Conservation (phyloP, 2,329 filamentous ascomycete genomes). For the Diaporthe ilicicola region DNA sequence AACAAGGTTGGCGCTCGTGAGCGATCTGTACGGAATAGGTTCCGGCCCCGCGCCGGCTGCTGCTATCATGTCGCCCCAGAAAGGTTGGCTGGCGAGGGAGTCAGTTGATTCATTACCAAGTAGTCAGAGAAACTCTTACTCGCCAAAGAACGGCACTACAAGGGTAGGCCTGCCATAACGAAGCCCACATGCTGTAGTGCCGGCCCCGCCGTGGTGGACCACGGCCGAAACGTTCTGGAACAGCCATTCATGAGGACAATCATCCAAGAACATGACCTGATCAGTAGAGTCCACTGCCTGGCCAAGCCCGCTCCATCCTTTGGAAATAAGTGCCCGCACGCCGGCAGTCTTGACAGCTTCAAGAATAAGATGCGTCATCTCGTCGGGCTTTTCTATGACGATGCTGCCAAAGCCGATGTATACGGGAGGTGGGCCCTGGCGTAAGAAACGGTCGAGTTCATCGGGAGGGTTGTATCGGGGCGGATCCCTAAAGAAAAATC, state of each 20-base stretch:
- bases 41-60: not conserved
- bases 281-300: constrained; percentile 41
- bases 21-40: not conserved
- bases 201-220: constrained; percentile 72
- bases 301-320: constrained; percentile 73
- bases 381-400: constrained; percentile 69
- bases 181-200: constrained; percentile 38
- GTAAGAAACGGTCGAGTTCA: constrained; percentile 62
- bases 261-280: constrained; percentile 66
- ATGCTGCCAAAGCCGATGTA: constrained; percentile 76
- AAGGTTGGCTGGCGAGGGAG: not conserved
- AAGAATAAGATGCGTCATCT: constrained; percentile 67
- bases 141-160: not conserved
- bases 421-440: constrained; percentile 64
- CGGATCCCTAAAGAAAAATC: constrained; percentile 68
- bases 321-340: constrained; percentile 67
- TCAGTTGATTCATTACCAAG: not conserved
- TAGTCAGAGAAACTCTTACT: not conserved
- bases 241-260: constrained; percentile 73
- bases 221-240: constrained; percentile 67
- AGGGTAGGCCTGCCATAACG: not conserved
- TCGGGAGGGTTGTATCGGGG: constrained; percentile 62
- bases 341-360: constrained; percentile 65
- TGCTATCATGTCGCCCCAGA: constrained; percentile 1
- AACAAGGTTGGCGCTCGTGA: not conserved